Evolutionary conservation across 805 yeast genomes (phyloP), one percentile per base, ranked within the genome.

Genomic region (Groenewaldozyma tartarivorans): DNA sequence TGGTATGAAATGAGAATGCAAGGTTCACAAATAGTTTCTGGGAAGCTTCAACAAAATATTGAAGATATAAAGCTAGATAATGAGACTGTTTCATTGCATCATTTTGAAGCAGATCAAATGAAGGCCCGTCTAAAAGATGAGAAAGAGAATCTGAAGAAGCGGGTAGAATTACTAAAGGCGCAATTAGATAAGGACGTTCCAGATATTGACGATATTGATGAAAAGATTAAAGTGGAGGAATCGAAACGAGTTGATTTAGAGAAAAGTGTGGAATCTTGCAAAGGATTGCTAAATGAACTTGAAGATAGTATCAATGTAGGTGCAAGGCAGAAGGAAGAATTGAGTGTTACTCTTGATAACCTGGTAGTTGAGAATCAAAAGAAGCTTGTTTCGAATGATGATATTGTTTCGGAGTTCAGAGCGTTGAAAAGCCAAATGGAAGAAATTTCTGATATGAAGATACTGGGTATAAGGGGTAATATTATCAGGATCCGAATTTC

Each of bases 1-100:
- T 79, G 84, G 83, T 74, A 72, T 48, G 71, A 68, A 38, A 79
- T 85, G 86, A 60, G 83, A 45, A 54, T 63, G 9, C 73, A 74
- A 45, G 66, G n/a, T n/a, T n/a, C n/a, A n/a, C n/a, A n/a, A n/a
- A n/a, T n/a, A n/a, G n/a, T n/a, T n/a, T n/a, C n/a, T n/a, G n/a
- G n/a, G n/a, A n/a, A n/a, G n/a, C n/a, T n/a, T 77, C 36, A 52
- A 72, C 4, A 60, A 63, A 19, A 76, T 74, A 32, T 60, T 77
- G 13, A 51, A 68, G 24, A 55, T 5, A 39, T 44, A 31, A 52
- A 57, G 30, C 36, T 48, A 7, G 48, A 43, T n/a, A 20, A 35
- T 16, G 18, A 11, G 6, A 18, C 34, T 5, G 31, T n/a, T 16
- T 22, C 40, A 41, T n/a, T 19, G 18, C 27, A 22, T n/a, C 17